Conservation (phyloP, 2,329 filamentous ascomycete species). For the Talaromyces amestolkiae region DNA sequence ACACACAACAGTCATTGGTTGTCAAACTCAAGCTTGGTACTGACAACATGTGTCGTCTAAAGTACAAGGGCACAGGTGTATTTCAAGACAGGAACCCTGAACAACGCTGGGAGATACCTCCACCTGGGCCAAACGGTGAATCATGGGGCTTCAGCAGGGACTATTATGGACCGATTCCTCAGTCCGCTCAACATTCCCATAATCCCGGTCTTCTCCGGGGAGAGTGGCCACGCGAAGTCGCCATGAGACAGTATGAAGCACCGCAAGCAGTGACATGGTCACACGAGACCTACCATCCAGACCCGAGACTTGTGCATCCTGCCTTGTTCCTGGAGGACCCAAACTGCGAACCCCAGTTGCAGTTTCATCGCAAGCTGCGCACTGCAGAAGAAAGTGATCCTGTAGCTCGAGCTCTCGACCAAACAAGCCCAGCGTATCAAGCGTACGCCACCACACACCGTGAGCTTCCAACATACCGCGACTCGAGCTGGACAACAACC, state of each 20-base stretch:
- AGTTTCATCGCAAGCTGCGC: constrained; percentile 14
- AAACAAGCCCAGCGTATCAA: constrained; percentile 11
- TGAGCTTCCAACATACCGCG: constrained; percentile 17
- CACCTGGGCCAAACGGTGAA: constrained; percentile 10
- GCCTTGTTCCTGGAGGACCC: constrained; percentile 12
- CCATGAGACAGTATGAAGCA: constrained; percentile 19
- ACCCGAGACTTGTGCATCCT: constrained; percentile 19
- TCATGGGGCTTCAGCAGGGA: constrained; percentile 19
- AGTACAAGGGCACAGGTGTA: constrained; percentile 17
- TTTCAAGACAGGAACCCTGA: constrained; percentile 19
- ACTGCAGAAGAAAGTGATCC: constrained; percentile 10
- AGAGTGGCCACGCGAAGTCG: constrained; percentile 19
- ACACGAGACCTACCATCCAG: constrained; percentile 16
- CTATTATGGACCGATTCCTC: constrained; percentile 18
- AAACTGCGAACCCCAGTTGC: constrained; percentile 14
- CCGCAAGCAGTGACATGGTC: constrained; percentile 18
- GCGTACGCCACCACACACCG: constrained; percentile 12
- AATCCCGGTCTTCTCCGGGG: constrained; percentile 17
- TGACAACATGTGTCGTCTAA: constrained; percentile 1
- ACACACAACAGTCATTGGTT: constrained; percentile 2
- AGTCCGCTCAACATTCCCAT: constrained; percentile 8
- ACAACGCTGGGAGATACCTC: constrained; percentile 15
- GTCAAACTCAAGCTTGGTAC: constrained; percentile 13
- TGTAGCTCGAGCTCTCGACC: constrained; percentile 6
- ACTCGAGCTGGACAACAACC: constrained; percentile 15